phyloP scores from a whole-genome alignment of 2,329 filamentous ascomycete genomes.

The Pseudogymnoascus sp. region DNA sequence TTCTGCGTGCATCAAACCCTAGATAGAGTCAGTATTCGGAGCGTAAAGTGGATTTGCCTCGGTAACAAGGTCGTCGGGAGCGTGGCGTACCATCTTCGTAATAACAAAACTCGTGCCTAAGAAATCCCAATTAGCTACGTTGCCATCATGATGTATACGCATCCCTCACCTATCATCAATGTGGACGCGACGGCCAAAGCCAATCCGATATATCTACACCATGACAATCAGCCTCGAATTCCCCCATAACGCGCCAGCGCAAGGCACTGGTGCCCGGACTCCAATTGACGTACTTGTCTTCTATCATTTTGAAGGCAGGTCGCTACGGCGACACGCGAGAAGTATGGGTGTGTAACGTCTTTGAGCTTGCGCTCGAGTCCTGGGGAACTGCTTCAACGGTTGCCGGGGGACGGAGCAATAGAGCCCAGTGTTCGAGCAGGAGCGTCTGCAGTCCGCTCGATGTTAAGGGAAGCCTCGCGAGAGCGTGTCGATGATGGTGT shows the following conservation, averaged over 20 bases:
- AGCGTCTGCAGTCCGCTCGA: neutral
- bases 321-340: neutral
- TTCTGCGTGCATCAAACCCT: conserved; percentile 86
- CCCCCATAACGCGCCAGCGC: neutral
- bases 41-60: neutral
- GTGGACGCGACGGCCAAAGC: conserved; percentile 68
- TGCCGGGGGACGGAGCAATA: conserved; percentile 9
- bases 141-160: conserved; percentile 12
- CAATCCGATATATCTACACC: conserved; percentile 65
- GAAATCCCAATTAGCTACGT: conserved; percentile 12
- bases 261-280: neutral
- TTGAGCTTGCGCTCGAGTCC: conserved; percentile 22
- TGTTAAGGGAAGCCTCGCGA: neutral
- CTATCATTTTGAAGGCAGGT: conserved; percentile 28
- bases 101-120: conserved; percentile 94
- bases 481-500: neutral
- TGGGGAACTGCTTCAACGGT: conserved; percentile 12
- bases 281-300: conserved; percentile 37
- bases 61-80: neutral
- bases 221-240: conserved; percentile 18
- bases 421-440: conserved; percentile 7
- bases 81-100: conserved; percentile 79
- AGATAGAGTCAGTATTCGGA: conserved; percentile 18
- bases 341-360: conserved; percentile 7
- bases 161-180: conserved; percentile 62